phyloP scores from a whole-genome alignment of 1,139 yeast species.

The Spencermartinsiella ligniputridi region DNA sequence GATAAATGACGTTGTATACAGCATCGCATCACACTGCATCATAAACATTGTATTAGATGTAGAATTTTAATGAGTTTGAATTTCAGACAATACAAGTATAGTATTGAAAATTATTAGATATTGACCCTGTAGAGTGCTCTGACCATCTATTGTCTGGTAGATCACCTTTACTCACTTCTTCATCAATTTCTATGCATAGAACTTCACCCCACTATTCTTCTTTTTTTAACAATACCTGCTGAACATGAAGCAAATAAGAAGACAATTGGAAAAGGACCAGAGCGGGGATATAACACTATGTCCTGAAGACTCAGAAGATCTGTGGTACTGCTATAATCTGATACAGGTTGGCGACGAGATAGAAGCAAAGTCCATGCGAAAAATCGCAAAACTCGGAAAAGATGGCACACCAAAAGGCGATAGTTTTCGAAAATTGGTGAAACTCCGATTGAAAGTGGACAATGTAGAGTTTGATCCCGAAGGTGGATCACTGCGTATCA shows the following conservation, averaged over 20 bases:
- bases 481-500: constrained; percentile 70
- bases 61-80: too few relatives aligned
- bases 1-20: constrained; percentile 38
- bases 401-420: constrained; percentile 30
- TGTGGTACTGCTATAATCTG: constrained; percentile 83
- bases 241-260: constrained; percentile 52
- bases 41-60: too few relatives aligned
- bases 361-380: constrained; percentile 62
- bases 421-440: constrained; percentile 49
- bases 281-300: constrained; percentile 62
- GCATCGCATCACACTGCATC: too few relatives aligned
- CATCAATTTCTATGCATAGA: too few relatives aligned
- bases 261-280: constrained; percentile 54
- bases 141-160: background rate
- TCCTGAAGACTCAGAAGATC: constrained; percentile 88
- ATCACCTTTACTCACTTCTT: background rate
- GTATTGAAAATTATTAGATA: too few relatives aligned
- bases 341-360: constrained; percentile 73
- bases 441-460: constrained; percentile 56
- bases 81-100: too few relatives aligned
- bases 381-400: constrained; percentile 48
- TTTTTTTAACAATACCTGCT: too few relatives aligned
- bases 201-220: too few relatives aligned
- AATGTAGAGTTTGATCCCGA: constrained; percentile 74
- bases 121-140: too few relatives aligned